Evolutionary conservation across 495 filamentous ascomycete species (phyloP).

Genomic region (Xylaria venustula): DNA sequence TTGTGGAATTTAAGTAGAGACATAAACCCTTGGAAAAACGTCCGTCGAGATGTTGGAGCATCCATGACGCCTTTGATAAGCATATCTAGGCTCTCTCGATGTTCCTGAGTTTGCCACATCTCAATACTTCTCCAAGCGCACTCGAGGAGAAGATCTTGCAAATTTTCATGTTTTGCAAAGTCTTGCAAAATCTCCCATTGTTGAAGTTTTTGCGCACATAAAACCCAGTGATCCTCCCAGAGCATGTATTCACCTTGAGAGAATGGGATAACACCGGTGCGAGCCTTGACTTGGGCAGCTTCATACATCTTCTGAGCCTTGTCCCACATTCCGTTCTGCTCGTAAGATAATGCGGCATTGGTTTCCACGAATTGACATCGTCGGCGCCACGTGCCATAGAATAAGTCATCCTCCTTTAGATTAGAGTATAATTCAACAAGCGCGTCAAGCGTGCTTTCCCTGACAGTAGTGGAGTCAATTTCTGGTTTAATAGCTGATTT

Average conservation of each 20-base stretch:
- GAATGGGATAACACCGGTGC: slow-evolving; percentile 89
- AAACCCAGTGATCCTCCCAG: slow-evolving; percentile 99
- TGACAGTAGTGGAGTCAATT: slow-evolving; percentile 75
- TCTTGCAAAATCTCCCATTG: slow-evolving; percentile 98
- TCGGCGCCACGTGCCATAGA: slow-evolving; percentile 96
- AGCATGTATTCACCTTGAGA: slow-evolving; percentile 97
- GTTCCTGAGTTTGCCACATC: slow-evolving; percentile 80
- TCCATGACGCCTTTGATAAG: slow-evolving; percentile 96
- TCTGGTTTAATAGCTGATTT: slow-evolving; percentile 78
- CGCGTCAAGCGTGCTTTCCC: slow-evolving; percentile 93
- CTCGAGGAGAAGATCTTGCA: slow-evolving; percentile 95
- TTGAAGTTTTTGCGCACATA: slow-evolving; percentile 96
- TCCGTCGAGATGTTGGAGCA: slow-evolving; percentile 86
- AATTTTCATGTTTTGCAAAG: slow-evolving; percentile 98
- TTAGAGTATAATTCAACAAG: slow-evolving; percentile 85
- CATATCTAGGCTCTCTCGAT: slow-evolving; percentile 83
- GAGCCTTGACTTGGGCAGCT: slow-evolving; percentile 91
- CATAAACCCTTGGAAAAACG: slow-evolving; percentile 98
- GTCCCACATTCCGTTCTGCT: slow-evolving; percentile 99
- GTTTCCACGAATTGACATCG: slow-evolving; percentile 95
- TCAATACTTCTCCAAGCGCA: slow-evolving; percentile 92
- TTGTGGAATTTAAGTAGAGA: slow-evolving; percentile 87
- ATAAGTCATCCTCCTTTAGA: slow-evolving; percentile 92
- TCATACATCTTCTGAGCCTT: slow-evolving; percentile 97
- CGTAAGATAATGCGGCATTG: slow-evolving; percentile 93